A percentile compares a stretch with the other conserved stretches of the same genome.
These are phyloP conservation scores for Wickerhamomyces alni DNA, from an alignment of 805 yeast species.

Conservation along the genomic window DNA sequence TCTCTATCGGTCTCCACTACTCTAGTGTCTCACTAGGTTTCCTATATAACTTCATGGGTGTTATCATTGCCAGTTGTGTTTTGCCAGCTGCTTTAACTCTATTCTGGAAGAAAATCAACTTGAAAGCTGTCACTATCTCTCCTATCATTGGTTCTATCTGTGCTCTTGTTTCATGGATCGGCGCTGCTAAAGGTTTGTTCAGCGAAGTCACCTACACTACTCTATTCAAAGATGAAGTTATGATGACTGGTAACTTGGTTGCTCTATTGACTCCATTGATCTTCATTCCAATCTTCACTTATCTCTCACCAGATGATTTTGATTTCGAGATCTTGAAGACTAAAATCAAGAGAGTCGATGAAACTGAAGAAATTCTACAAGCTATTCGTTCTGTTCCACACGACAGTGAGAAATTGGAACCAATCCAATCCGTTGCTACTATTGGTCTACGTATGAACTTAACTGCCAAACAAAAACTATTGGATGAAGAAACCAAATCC, in stretches of 20 bases:
- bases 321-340: slow-evolving; percentile 60
- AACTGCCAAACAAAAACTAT: slow-evolving; percentile 17
- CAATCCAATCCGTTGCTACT: slow-evolving; percentile 27
- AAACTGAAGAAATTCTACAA: slow-evolving; percentile 53
- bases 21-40: slow-evolving; percentile 86
- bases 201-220: slow-evolving; percentile 40
- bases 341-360: slow-evolving; percentile 60
- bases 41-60: slow-evolving; percentile 83
- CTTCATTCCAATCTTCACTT: slow-evolving; percentile 60
- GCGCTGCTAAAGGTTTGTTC: slow-evolving; percentile 37
- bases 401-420: slow-evolving; percentile 20
- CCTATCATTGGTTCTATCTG: slow-evolving; percentile 74
- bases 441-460: slow-evolving; percentile 24
- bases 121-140: slow-evolving; percentile 61
- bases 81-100: slow-evolving; percentile 65
- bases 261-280: slow-evolving; percentile 70
- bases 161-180: slow-evolving; percentile 69
- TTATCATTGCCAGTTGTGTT: slow-evolving; percentile 83
- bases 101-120: slow-evolving; percentile 60
- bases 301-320: slow-evolving; percentile 65
- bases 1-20: slow-evolving; percentile 75
- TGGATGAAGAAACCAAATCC: slow-evolving; percentile 45
- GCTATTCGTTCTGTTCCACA: slow-evolving; percentile 21
- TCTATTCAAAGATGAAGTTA: slow-evolving; percentile 81
- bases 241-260: slow-evolving; percentile 85